These are phyloP conservation scores for Thielaviopsis musarum DNA, from an alignment of 2,329 filamentous ascomycete genomes.

Conservation along the genomic window DNA sequence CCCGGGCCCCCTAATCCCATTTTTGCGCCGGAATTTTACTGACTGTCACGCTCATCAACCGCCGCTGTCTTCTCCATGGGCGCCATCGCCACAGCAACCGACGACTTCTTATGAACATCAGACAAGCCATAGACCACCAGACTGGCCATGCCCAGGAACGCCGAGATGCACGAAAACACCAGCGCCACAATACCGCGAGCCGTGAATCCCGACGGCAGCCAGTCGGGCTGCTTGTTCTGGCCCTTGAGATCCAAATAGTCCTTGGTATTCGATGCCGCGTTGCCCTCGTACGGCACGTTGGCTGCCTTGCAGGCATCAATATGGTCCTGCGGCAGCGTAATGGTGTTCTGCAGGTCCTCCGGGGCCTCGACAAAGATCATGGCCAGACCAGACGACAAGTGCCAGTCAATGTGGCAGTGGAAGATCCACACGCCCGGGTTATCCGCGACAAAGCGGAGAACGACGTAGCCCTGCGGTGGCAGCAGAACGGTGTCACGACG, in stretches of 20 bases:
- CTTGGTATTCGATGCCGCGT: conserved; percentile 41
- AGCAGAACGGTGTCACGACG: conserved; percentile 32
- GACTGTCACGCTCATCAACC: neutral
- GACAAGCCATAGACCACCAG: conserved; percentile 10
- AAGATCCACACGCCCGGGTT: conserved; percentile 30
- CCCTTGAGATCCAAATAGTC: conserved; percentile 31
- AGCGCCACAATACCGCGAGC: conserved; percentile 55
- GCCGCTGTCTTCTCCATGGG: neutral
- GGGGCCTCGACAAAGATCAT: conserved; percentile 18
- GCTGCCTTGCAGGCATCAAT: conserved; percentile 22
- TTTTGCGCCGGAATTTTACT: neutral
- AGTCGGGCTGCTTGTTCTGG: conserved; percentile 32
- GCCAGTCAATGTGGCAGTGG: conserved; percentile 36
- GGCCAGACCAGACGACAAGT: conserved; percentile 27
- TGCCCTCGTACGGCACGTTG: conserved; percentile 30
- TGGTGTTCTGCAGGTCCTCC: conserved; percentile 27
- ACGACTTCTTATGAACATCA: conserved; percentile 1
- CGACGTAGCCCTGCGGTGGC: conserved; percentile 29
- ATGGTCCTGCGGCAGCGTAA: conserved; percentile 40
- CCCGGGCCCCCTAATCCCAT: no score
- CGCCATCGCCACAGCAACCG: neutral
- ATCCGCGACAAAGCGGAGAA: conserved; percentile 28
- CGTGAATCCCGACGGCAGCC: conserved; percentile 55
- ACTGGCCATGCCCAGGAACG: conserved; percentile 44
- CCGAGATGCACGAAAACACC: conserved; percentile 53